Evolutionary conservation across 116 monocot genomes (phyloP).

Genomic region (Phalaenopsis hybrid): DNA sequence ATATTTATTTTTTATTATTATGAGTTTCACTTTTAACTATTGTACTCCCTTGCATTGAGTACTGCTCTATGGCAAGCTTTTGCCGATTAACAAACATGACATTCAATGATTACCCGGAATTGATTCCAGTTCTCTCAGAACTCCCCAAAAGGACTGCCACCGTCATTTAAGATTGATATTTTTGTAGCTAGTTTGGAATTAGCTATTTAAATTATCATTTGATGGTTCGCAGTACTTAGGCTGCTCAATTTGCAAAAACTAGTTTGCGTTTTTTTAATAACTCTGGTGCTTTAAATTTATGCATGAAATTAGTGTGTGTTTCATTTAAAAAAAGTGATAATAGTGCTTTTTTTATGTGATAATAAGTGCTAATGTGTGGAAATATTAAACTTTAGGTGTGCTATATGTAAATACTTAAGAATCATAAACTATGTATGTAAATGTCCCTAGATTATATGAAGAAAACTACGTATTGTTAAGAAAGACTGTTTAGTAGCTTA

Average conservation of each 20-base stretch:
- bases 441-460: too few species aligned
- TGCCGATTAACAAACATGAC: background rate
- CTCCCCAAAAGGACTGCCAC: background rate
- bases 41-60: background rate
- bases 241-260: background rate
- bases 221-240: background rate
- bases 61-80: too few species aligned
- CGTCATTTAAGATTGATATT: background rate
- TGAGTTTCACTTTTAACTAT: background rate
- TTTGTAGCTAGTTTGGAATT: background rate
- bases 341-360: too few species aligned
- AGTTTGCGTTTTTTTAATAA: too few species aligned
- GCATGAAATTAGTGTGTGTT: too few species aligned
- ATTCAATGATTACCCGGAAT: background rate
- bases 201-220: background rate
- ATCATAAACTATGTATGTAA: too few species aligned
- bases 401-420: too few species aligned
- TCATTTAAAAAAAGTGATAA: too few species aligned
- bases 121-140: background rate
- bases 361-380: too few species aligned
- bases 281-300: too few species aligned
- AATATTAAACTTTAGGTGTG: too few species aligned
- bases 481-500: background rate
- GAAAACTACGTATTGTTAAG: too few species aligned
- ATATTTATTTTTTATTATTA: background rate